Conservation (phyloP, 192 early-diverging fungal species). For the Phlyctochytrium bullatum region DNA sequence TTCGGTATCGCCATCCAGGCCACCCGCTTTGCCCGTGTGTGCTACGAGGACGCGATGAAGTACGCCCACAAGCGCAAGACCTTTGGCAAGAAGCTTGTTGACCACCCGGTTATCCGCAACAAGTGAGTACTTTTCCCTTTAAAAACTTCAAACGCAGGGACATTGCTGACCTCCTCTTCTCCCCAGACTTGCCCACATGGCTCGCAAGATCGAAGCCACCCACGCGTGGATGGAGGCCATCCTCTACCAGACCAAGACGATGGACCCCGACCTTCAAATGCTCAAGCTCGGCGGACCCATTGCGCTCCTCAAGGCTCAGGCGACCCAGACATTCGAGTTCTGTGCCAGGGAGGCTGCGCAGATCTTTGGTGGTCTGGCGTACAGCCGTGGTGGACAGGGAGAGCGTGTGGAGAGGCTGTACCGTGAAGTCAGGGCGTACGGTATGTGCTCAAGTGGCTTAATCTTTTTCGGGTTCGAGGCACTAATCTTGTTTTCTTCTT, state of each 20-base stretch:
- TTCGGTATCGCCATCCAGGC: slow-evolving; percentile 82
- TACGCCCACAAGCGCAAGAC: slow-evolving; percentile 84
- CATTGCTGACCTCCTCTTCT: slow-evolving; percentile 20
- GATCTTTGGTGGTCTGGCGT: slow-evolving; percentile 84
- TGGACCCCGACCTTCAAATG: slow-evolving; percentile 67
- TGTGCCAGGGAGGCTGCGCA: slow-evolving; percentile 88
- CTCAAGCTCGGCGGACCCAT: slow-evolving; percentile 81
- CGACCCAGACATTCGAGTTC: slow-evolving; percentile 83
- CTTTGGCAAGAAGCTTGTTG: slow-evolving; percentile 81
- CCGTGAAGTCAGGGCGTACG: slow-evolving; percentile 69
- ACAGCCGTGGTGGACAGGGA: slow-evolving; percentile 61
- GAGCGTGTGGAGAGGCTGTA: slow-evolving; percentile 76
- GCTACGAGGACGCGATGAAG: slow-evolving; percentile 77
- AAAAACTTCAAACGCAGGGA: too few species aligned
- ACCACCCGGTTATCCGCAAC: slow-evolving; percentile 72
- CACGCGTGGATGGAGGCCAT: slow-evolving; percentile 79
- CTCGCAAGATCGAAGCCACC: slow-evolving; percentile 78
- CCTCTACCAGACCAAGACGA: slow-evolving; percentile 64
- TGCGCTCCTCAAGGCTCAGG: slow-evolving; percentile 80
- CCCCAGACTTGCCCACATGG: slow-evolving; percentile 73
- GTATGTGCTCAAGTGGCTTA: slow-evolving; percentile 5
- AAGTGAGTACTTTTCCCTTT: too few species aligned
- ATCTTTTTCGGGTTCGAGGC: background rate
- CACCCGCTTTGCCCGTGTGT: slow-evolving; percentile 82
- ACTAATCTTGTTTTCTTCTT: background rate